Base-by-base conservation (phyloP, 805 yeast species). In the Danielozyma ontarioensis region DNA sequence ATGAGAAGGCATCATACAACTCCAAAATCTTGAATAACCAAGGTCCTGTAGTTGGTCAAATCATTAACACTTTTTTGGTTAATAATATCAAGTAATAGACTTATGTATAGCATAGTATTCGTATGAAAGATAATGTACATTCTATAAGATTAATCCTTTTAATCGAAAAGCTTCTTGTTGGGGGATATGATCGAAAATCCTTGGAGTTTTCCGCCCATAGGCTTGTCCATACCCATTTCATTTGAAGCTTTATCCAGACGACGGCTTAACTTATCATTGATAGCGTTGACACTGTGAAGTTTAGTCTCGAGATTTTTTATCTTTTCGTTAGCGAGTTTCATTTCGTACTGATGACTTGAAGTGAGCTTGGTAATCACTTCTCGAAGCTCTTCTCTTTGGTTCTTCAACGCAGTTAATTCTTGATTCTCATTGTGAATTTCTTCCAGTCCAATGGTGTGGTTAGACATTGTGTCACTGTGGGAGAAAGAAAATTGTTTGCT, bases 321-420 rank as follows among this genome's bases (percentile, higher is more conserved):
- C 36, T 62, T 62, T 11, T 66, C 71, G 13, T 55, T 42, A 3
- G 67, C 57, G 13, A 50, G 36, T 32, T 57, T 63, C 37, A 60
- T 41, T 38, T 66, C 72, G 17, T 54, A 55, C 23, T 47, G 48
- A 28, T 62, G 67, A 19, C 56, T 53, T 4, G 55, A 36, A n/a
- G 62, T 59, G 42, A 66, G 48, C 39, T 64, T 59, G 16, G 60
- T 52, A 19, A 66, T 56, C 33, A 56, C 57, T 32, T 64, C 70
- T 24, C 71, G 45, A 30, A 66, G 53, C 40, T 66, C 72, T 30
- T 66, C 70, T 15, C 70, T 42, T 41, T 66, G 72, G 13, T 31
- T 39, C 32, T 48, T 53, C 38, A 44, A 19, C 17, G 33, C 30
- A 5, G 28, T 12, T n/a, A 37, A 19, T 10, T 19, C 22, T 6